Percentiles rank a stretch among this genome's conserved stretches.
phyloP scores from a whole-genome alignment of 768 basidiomycete species.

The Leccinellum luteum region DNA sequence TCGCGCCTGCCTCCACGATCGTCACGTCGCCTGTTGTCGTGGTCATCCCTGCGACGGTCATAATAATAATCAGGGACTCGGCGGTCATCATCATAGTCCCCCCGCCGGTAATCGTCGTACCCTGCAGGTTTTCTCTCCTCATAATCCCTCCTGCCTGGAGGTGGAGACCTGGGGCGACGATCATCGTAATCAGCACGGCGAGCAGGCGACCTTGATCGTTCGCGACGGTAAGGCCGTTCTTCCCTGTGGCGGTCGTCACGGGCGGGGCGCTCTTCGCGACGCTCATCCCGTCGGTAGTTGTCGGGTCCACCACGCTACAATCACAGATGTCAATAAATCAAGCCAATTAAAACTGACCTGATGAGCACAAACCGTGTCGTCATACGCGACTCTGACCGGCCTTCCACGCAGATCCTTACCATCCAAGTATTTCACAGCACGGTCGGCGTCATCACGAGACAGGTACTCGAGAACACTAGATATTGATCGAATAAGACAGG shows the following conservation, averaged over 20 bases:
- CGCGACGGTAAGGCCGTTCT: slow-evolving; percentile 59
- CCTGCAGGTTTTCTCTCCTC: slow-evolving; percentile 88
- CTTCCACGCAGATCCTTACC: slow-evolving; percentile 86
- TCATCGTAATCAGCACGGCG: slow-evolving; percentile 72
- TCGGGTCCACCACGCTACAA: slow-evolving; percentile 62
- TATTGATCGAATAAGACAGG: slow-evolving; percentile 3
- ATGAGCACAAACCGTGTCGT: slow-evolving; percentile 52
- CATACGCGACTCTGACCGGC: slow-evolving; percentile 66
- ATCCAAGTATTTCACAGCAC: slow-evolving; percentile 85
- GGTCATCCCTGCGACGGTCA: slow-evolving; percentile 84
- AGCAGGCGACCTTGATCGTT: slow-evolving; percentile 80
- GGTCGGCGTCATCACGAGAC: slow-evolving; percentile 85
- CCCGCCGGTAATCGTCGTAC: slow-evolving; percentile 89
- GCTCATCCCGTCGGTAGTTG: slow-evolving; percentile 76
- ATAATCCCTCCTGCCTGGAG: slow-evolving; percentile 71
- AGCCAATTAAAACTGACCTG: not conserved
- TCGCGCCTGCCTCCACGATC: slow-evolving; percentile 75
- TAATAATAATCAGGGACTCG: slow-evolving; percentile 82
- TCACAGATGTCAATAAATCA: not conserved
- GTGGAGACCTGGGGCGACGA: slow-evolving; percentile 78
- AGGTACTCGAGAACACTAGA: slow-evolving; percentile 87
- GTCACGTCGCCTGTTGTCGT: slow-evolving; percentile 55
- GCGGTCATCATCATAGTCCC: slow-evolving; percentile 75
- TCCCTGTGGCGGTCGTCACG: slow-evolving; percentile 58
- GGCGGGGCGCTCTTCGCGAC: slow-evolving; percentile 52